Percentiles rank a stretch among this genome's conserved stretches.
Evolutionary conservation across 2,329 filamentous ascomycete species (phyloP).

Genomic region (Penicillium sclerotiorum): DNA sequence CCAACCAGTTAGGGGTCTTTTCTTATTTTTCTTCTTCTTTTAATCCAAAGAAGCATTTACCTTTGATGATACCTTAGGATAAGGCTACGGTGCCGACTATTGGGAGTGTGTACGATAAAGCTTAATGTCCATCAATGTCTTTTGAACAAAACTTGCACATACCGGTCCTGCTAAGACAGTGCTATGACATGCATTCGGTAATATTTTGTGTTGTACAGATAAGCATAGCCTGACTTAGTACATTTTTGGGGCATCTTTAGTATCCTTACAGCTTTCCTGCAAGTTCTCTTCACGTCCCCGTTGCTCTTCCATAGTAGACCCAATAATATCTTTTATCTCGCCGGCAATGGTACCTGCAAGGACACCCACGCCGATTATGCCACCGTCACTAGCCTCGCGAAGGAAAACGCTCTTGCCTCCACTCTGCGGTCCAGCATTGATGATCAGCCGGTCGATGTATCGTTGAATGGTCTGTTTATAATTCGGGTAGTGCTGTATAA

Average conservation of each 20-base stretch:
- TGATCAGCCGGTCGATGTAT: conserved; percentile 62
- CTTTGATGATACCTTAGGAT: conserved; percentile 6
- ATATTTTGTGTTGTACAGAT: no score
- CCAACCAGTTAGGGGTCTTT: no score
- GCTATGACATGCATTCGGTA: not conserved
- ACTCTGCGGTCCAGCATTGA: conserved; percentile 42
- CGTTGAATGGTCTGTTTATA: conserved; percentile 68
- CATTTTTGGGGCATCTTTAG: not conserved
- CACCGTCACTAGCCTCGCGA: conserved; percentile 54
- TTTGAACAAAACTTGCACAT: not conserved
- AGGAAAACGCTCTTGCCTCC: conserved; percentile 53
- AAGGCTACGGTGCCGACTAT: not conserved
- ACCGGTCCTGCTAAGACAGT: no score
- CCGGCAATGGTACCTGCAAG: conserved; percentile 49
- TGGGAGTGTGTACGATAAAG: conserved; percentile 20
- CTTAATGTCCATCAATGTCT: conserved; percentile 5
- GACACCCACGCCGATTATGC: conserved; percentile 56
- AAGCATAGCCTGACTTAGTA: not conserved
- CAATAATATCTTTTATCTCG: conserved; percentile 33
- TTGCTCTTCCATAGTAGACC: conserved; percentile 14
- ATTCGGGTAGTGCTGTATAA: conserved; percentile 73
- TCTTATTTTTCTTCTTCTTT: no score
- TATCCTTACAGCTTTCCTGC: conserved; percentile 4
- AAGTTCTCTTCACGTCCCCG: not conserved
- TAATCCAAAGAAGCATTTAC: not conserved